These are phyloP conservation scores for Xylaria multiplex DNA, from an alignment of 2,329 filamentous ascomycete species.

Conservation along the genomic window DNA sequence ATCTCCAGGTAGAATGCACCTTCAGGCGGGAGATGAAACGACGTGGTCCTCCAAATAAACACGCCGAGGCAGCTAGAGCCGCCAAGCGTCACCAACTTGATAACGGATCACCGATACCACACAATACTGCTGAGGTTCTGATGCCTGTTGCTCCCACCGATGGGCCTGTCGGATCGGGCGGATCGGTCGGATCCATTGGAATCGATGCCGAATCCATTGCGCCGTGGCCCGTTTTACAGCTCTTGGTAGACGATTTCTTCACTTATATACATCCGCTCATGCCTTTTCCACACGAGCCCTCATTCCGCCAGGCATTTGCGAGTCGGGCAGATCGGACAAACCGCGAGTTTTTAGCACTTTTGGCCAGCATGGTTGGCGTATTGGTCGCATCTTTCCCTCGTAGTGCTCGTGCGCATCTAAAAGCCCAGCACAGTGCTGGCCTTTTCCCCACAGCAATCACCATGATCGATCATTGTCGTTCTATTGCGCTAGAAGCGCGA, in stretches of 20 bases:
- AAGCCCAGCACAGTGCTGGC: constrained; percentile 70
- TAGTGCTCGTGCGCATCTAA: constrained; percentile 75
- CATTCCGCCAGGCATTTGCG: constrained; percentile 75
- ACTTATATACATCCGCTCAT: constrained; percentile 81
- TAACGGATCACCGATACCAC: constrained; percentile 53
- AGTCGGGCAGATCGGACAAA: constrained; percentile 73
- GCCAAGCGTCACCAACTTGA: constrained; percentile 60
- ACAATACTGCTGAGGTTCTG: constrained; percentile 60
- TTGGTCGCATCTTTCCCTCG: constrained; percentile 82
- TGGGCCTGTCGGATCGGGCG: constrained; percentile 45
- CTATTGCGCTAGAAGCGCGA: constrained; percentile 73
- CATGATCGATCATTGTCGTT: constrained; percentile 76
- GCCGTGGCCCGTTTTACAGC: constrained; percentile 72
- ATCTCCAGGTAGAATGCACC: constrained; percentile 68
- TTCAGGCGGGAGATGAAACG: constrained; percentile 67
- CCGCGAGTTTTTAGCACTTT: constrained; percentile 73
- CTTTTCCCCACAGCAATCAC: constrained; percentile 75
- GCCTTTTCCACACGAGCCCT: constrained; percentile 82
- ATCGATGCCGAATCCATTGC: constrained; percentile 76
- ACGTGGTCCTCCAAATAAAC: constrained; percentile 68
- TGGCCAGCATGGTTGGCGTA: constrained; percentile 78
- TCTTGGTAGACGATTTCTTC: constrained; percentile 83
- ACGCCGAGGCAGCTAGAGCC: constrained; percentile 65
- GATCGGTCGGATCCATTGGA: no score
- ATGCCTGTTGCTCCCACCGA: constrained; percentile 57